Evolutionary conservation across 768 basidiomycete species (phyloP), one percentile per base, ranked within the genome.

Genomic region (Hydnomerulius pinastri): DNA sequence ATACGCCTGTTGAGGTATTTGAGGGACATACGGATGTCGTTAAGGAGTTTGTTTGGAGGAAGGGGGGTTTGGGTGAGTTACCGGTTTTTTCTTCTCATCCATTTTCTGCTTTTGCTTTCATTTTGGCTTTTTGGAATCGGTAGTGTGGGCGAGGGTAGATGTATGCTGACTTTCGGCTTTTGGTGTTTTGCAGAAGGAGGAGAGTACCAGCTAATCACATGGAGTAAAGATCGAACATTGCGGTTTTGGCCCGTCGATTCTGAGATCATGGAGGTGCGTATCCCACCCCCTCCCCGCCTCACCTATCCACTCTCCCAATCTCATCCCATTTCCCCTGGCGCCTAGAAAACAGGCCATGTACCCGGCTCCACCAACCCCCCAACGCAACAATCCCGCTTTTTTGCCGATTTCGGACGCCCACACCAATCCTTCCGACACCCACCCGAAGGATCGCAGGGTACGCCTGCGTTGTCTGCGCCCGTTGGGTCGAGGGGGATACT

Each of bases 41-140:
- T 17, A 97, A 96, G 62, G 96, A 99, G 70, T 99, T 96, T 65
- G 94, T 99, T 2, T 99, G 97, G 97, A 75, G 97, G 52, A 82
- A 77, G 61, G 80, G 86, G 2, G 78, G 77, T 5, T 59, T 71
- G 54, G 83, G 86, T 83, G 17, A 69, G 63, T 44, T 36, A 18
- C 50, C 8, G 36, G 27, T 13, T 17, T 6, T 10, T 13, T 17
- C 10, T 10, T 30, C 0, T 27, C 2, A 4, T 20, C 5, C 2
- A 13, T n/a, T 15, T 25, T 3, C 15, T 4, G 20, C 32, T 12
- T 33, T 29, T 11, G 25, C 38, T 12, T 20, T 4, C 2, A 13
- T n/a, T 15, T 25, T 3, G 13, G 3, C n/a, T n/a, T 12, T 33
- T 29, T 11, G 25, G 37, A 9, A 15, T 10, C 17, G 5, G 18